Evolutionary conservation across 2,329 filamentous ascomycete species (phyloP).

Genomic region (Diaporthe citrichinensis): DNA sequence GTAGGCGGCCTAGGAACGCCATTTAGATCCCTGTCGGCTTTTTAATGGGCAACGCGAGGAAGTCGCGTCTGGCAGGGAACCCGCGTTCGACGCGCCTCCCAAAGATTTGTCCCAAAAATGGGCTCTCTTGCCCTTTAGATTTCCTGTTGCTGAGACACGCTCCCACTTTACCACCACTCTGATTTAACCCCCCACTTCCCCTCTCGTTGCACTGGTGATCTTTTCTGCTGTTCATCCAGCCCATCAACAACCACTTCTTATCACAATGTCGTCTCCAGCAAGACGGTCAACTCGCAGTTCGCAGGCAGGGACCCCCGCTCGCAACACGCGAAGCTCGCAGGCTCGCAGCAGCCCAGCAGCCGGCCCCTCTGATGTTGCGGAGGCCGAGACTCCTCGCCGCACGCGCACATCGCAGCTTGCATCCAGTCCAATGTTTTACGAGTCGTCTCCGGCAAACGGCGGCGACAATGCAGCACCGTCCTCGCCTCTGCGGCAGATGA

Average conservation of each 20-base stretch:
- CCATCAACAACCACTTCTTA: slow-evolving; percentile 27
- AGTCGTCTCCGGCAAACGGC: slow-evolving; percentile 59
- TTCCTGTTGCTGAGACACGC: slow-evolving; percentile 6
- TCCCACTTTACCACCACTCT: not conserved
- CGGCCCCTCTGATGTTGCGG: slow-evolving; percentile 29
- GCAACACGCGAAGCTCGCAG: slow-evolving; percentile 50
- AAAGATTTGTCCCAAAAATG: slow-evolving; percentile 32
- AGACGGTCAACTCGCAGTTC: slow-evolving; percentile 68
- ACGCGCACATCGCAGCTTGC: slow-evolving; percentile 66
- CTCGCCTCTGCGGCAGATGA: slow-evolving; percentile 70
- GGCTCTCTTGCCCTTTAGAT: slow-evolving; percentile 14
- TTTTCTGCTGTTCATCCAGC: not conserved
- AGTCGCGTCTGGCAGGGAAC: slow-evolving; percentile 12
- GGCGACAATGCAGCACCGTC: slow-evolving; percentile 58
- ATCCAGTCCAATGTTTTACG: slow-evolving; percentile 88
- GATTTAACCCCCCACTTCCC: not conserved
- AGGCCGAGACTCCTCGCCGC: slow-evolving; percentile 50
- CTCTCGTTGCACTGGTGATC: slow-evolving; percentile 12
- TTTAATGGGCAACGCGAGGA: slow-evolving; percentile 31
- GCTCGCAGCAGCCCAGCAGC: slow-evolving; percentile 51
- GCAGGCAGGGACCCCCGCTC: slow-evolving; percentile 63
- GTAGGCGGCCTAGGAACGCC: not conserved
- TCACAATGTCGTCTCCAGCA: slow-evolving; percentile 74
- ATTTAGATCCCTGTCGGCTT: slow-evolving; percentile 30
- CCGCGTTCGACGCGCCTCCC: slow-evolving; percentile 31